phyloP scores from a whole-genome alignment of 768 basidiomycete species.

The Chlorophyllum brunneum region DNA sequence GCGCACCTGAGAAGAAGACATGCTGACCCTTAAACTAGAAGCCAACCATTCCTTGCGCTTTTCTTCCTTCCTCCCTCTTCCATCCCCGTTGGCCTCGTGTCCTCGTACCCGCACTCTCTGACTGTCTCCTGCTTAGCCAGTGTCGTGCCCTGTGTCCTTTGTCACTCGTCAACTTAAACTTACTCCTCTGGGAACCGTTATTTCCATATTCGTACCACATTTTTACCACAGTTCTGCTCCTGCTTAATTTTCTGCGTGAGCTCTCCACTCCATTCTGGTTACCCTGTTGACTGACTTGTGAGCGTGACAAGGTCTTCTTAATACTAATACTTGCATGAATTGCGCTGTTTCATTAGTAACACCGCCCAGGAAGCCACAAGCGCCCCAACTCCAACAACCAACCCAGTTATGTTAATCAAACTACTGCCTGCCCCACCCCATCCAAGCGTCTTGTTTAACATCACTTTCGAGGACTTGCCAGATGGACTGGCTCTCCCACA shows the following conservation, averaged over 20 bases:
- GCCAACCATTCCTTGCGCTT: not conserved
- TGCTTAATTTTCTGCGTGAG: conserved; percentile 1
- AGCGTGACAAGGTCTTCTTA: not conserved
- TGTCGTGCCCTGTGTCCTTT: not conserved
- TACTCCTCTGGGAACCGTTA: not conserved
- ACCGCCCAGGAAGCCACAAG: not conserved
- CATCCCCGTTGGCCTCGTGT: not conserved
- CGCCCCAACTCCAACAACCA: not conserved
- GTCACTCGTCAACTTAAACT: not conserved
- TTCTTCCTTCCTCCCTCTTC: not conserved
- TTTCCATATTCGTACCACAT: not conserved
- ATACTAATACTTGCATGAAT: conserved; percentile 11
- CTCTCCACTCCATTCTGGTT: not conserved
- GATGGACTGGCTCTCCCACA: conserved; percentile 40
- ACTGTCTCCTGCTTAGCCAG: not conserved
- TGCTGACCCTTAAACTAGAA: conserved; percentile 13
- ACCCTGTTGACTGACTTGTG: not conserved
- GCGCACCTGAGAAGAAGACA: conserved; percentile 3
- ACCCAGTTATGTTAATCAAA: conserved; percentile 49
- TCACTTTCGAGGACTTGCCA: conserved; percentile 53
- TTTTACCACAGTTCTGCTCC: not conserved
- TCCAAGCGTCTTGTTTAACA: conserved; percentile 55
- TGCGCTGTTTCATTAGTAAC: too few relatives aligned
- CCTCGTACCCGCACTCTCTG: not conserved
- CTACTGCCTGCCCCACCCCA: conserved; percentile 40